phyloP scores from a whole-genome alignment of 2,329 filamentous ascomycete species.

The Penicillium sp. region DNA sequence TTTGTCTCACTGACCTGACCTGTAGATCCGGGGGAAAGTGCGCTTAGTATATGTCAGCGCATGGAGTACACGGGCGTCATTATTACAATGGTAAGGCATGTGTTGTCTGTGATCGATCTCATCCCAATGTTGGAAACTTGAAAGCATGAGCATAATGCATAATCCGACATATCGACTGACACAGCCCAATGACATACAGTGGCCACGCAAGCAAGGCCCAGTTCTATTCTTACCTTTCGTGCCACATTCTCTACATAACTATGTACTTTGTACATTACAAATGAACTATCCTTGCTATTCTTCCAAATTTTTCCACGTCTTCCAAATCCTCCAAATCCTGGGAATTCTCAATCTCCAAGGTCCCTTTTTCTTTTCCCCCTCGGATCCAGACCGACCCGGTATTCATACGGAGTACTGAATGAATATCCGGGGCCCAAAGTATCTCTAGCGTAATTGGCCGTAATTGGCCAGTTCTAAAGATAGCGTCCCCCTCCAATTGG shows the following conservation, averaged over 20 bases:
- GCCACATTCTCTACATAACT: neutral
- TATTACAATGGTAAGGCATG: neutral
- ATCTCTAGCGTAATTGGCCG: conserved; percentile 18
- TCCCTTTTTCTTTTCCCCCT: neutral
- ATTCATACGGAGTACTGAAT: conserved; percentile 4
- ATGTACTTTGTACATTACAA: neutral
- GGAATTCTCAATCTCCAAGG: neutral
- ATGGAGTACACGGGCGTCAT: conserved; percentile 2
- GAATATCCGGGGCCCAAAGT: conserved; percentile 12
- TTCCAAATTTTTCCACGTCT: neutral
- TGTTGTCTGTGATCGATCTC: conserved; percentile 13
- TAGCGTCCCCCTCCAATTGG: conserved; percentile 19
- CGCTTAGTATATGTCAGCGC: conserved; percentile 2
- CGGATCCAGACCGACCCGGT: conserved; percentile 8
- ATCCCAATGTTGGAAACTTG: conserved; percentile 3
- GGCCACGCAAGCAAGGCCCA: conserved; percentile 21
- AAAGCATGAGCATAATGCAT: conserved; percentile 1
- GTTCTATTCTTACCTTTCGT: conserved; percentile 11
- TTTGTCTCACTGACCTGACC: conserved; percentile 12
- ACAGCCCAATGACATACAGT: conserved; percentile 8
- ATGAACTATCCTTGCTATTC: neutral
- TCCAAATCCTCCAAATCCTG: neutral
- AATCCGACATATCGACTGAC: conserved; percentile 19
- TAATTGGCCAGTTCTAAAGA: conserved; percentile 23
- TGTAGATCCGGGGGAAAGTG: conserved; percentile 16